phyloP scores from a whole-genome alignment of 202 grass and related monocot genomes.

The Bolboschoenoplectus hybrid region DNA sequence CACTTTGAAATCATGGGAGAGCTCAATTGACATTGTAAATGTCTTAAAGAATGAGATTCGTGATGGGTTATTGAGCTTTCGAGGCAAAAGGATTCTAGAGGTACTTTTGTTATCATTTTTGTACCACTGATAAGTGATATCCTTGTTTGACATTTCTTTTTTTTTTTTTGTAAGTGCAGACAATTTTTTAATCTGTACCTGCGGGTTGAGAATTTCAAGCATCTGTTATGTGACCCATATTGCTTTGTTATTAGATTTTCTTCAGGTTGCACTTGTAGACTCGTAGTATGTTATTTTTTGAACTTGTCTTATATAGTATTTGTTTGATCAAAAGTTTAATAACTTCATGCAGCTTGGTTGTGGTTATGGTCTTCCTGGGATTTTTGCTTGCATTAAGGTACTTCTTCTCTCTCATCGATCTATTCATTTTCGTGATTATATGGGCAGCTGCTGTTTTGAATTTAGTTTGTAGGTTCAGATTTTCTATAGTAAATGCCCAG shows the following conservation, averaged over 20 bases:
- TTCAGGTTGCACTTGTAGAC: slow-evolving; percentile 21
- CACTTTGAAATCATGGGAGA: slow-evolving; percentile 70
- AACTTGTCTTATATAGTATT: slow-evolving; percentile 25
- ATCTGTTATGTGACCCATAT: slow-evolving; percentile 6
- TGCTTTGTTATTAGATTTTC: background rate
- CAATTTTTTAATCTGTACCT: background rate
- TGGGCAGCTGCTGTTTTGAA: background rate
- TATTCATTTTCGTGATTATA: slow-evolving; percentile 23
- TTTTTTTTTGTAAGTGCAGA: slow-evolving; percentile 6
- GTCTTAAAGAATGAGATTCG: slow-evolving; percentile 80
- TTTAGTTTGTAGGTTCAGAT: background rate
- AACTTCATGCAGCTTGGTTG: slow-evolving; percentile 65
- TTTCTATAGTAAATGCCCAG: background rate
- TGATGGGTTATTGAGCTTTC: slow-evolving; percentile 71
- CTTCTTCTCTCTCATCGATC: background rate
- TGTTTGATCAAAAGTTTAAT: slow-evolving; percentile 16
- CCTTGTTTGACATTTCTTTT: slow-evolving; percentile 2
- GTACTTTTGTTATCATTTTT: slow-evolving; percentile 42
- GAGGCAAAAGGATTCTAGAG: slow-evolving; percentile 75
- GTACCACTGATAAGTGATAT: background rate
- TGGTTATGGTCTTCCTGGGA: slow-evolving; percentile 65
- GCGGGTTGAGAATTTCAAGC: background rate
- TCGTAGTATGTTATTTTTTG: slow-evolving; percentile 2
- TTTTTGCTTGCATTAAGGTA: slow-evolving; percentile 81
- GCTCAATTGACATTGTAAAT: slow-evolving; percentile 72